A percentile compares a stretch with the other conserved stretches of the same genome.
These are phyloP conservation scores for Sclerotinia nivalis DNA, from an alignment of 2,329 filamentous ascomycete genomes.

Conservation along the genomic window DNA sequence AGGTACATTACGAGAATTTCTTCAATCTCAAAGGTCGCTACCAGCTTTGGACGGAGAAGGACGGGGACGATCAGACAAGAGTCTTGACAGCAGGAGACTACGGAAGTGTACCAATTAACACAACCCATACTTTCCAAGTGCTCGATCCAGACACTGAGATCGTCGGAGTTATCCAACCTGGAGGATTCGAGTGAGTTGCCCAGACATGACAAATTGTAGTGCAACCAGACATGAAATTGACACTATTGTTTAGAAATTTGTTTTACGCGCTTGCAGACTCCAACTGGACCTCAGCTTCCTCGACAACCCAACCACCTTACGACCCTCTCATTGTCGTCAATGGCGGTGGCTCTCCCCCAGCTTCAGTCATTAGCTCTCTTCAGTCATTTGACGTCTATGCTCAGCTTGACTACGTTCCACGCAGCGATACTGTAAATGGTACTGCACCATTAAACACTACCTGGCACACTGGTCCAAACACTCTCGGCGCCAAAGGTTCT, in stretches of 20 bases:
- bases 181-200: conserved; percentile 48
- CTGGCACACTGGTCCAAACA: conserved; percentile 46
- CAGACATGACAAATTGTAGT: background rate
- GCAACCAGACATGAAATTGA: conserved; percentile 13
- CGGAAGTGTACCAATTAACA: conserved; percentile 48
- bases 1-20: conserved; percentile 50
- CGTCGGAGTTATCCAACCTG: conserved; percentile 48
- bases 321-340: conserved; percentile 33
- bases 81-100: conserved; percentile 49
- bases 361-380: conserved; percentile 43
- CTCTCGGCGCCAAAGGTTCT: conserved; percentile 40
- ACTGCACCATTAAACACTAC: conserved; percentile 41
- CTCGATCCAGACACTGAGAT: conserved; percentile 51
- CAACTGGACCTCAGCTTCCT: conserved; percentile 42
- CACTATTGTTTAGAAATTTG: conserved; percentile 37
- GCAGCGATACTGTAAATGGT: conserved; percentile 47
- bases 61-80: conserved; percentile 42
- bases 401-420: conserved; percentile 45
- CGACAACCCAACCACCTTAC: conserved; percentile 43
- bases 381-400: conserved; percentile 48
- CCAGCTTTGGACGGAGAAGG: conserved; percentile 47
- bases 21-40: conserved; percentile 45
- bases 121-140: conserved; percentile 51
- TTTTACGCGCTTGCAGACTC: conserved; percentile 45
- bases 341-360: background rate